Evolutionary conservation across 495 filamentous ascomycete genomes (phyloP), one percentile per base, ranked within the genome.

Genomic region (Parathielavia hyrcaniae): DNA sequence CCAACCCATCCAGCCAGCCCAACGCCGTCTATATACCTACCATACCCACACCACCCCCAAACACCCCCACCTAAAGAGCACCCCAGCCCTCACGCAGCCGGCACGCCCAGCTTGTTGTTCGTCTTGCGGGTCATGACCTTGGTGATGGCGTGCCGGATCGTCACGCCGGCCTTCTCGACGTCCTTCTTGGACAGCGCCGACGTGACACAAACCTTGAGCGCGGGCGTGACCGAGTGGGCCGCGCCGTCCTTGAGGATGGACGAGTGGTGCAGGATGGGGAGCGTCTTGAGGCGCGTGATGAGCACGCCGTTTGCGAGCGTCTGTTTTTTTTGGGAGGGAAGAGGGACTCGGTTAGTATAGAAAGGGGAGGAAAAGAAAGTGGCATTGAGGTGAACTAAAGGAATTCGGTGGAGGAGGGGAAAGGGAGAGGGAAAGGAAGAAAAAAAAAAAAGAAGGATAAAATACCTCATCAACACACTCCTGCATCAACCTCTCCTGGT

Each of bases 381-480:
- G 26, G 6, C 26, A 30, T 2, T 30, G 26, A 30, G 26, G n/a
- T n/a, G n/a, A n/a, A n/a, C n/a, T n/a, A n/a, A n/a, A n/a, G n/a
- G n/a, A n/a, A n/a, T n/a, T n/a, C n/a, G n/a, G n/a, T n/a, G n/a
- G n/a, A n/a, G 26, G 26, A 30, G 6, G 3, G 30, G 47, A 7
- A 35, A 3, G 16, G 47, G 47, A 3, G 14, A 35, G 9, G 13
- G 13, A 14, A 16, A 2, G 45, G 20, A 13, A 10, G n/a, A 36
- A 36, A 17, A 39, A n/a, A 9, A 13, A 10, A 6, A 36, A 36
- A 17, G 32, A n/a, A 9, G 5, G 45, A 56, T 48, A 53, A 67
- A 78, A 53, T 77, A 95, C 91, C 85, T 99, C 93, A 62, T 99
- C 93, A 13, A 95, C 88, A 60, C 87, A 81, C 69, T 99, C 93